phyloP scores from a whole-genome alignment of 176 grass and related monocot species.

The Themeda triandra region DNA sequence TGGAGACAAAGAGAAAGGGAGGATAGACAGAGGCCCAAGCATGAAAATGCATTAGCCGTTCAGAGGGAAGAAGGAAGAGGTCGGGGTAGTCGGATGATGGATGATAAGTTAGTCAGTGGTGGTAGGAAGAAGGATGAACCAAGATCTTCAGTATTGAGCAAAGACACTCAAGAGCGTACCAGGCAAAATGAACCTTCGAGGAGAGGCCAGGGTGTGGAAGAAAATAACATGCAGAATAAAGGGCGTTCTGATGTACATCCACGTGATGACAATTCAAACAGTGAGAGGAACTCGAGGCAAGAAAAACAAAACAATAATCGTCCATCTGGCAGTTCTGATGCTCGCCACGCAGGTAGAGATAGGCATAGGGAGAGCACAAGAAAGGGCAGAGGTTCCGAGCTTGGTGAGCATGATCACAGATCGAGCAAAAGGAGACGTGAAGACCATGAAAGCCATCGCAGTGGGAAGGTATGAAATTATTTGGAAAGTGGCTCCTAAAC shows the following conservation, averaged over 20 bases:
- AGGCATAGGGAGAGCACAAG: constrained; percentile 71
- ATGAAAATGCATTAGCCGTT: constrained; percentile 48
- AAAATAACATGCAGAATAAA: constrained; percentile 49
- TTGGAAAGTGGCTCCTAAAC: constrained; percentile 28
- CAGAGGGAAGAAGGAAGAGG: constrained; percentile 78
- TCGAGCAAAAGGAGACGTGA: constrained; percentile 73
- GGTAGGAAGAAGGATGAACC: constrained; percentile 60
- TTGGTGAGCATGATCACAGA: constrained; percentile 56
- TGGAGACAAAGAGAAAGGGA: constrained; percentile 79
- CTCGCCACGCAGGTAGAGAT: constrained; percentile 51
- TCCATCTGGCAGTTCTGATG: constrained; percentile 51
- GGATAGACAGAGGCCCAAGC: constrained; percentile 75
- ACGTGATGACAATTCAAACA: constrained; percentile 60
- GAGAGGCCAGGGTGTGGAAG: constrained; percentile 62
- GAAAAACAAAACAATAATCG: constrained; percentile 66
- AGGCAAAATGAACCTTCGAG: constrained; percentile 46
- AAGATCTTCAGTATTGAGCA: constrained; percentile 46
- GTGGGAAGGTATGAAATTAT: constrained; percentile 76
- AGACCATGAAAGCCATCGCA: constrained; percentile 53
- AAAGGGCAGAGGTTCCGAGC: constrained; percentile 61
- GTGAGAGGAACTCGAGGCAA: constrained; percentile 72
- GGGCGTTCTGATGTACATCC: constrained; percentile 52
- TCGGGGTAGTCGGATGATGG: constrained; percentile 41
- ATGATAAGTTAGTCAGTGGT: constrained; percentile 49
- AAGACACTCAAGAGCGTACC: constrained; percentile 53